Percentiles rank a stretch among this genome's conserved stretches.
Evolutionary conservation across 768 basidiomycete genomes (phyloP).

Genomic region (Lanmaoa pseudosensibilis): DNA sequence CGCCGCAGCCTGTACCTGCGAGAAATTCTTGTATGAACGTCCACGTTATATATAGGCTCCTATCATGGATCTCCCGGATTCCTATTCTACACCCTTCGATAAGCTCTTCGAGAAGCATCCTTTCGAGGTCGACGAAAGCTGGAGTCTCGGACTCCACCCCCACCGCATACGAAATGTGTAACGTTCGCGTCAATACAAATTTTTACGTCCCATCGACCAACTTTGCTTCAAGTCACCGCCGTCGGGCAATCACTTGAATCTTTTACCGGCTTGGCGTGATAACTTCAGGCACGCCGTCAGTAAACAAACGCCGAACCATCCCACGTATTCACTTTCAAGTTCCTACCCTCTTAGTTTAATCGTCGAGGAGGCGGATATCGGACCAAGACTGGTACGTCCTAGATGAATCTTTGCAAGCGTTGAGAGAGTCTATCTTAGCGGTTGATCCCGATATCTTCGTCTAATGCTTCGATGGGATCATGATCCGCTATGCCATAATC

Average conservation of each 20-base stretch:
- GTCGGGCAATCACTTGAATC: not conserved
- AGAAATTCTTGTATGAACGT: not conserved
- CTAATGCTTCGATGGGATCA: slow-evolving; percentile 1
- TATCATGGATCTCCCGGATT: not conserved
- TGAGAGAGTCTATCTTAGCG: not conserved
- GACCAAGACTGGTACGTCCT: not conserved
- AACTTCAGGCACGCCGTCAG: not conserved
- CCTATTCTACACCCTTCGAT: not conserved
- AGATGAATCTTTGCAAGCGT: not conserved
- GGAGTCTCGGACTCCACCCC: slow-evolving; percentile 6
- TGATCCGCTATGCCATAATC: slow-evolving; percentile 9
- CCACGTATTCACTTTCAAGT: not conserved
- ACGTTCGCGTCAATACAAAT: not conserved
- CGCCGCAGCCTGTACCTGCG: not conserved
- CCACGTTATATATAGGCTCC: not conserved
- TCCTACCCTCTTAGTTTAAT: not conserved
- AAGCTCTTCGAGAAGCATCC: not conserved
- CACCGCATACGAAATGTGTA: slow-evolving; percentile 4
- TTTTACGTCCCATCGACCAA: not conserved
- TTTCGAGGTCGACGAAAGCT: not conserved
- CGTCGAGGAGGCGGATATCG: not conserved
- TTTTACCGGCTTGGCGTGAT: not conserved
- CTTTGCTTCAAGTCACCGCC: not conserved
- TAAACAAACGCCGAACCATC: not conserved
- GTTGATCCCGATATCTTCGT: not conserved